phyloP scores from a whole-genome alignment of 2,329 filamentous ascomycete genomes.

The Triangularia setosa region DNA sequence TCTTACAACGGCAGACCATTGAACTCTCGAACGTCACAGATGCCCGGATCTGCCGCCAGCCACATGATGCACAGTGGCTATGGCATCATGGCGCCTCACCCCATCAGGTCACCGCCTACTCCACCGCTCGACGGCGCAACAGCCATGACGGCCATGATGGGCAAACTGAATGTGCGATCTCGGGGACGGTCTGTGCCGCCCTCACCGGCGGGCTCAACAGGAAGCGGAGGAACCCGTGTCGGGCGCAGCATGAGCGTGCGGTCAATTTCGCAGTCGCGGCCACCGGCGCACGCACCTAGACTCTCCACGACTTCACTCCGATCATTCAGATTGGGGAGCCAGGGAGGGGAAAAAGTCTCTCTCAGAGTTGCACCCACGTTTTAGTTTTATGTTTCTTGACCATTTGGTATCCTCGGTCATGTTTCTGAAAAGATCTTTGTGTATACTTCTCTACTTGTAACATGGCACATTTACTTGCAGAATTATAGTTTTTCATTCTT shows the following conservation, averaged over 20 bases:
- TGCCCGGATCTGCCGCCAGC: neutral
- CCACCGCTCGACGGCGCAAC: constrained; percentile 29
- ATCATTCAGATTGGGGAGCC: constrained; percentile 18
- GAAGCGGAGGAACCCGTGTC: neutral
- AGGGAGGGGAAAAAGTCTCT: constrained; percentile 6
- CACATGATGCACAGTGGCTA: neutral
- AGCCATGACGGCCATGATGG: constrained; percentile 33
- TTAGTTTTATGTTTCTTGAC: constrained; percentile 1
- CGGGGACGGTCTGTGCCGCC: constrained; percentile 22
- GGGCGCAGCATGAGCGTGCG: constrained; percentile 17
- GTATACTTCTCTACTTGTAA: neutral
- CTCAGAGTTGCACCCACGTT: constrained; percentile 18
- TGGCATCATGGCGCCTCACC: constrained; percentile 7
- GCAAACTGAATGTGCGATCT: constrained; percentile 33
- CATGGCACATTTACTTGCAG: neutral
- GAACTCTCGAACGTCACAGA: neutral
- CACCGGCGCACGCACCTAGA: constrained; percentile 3
- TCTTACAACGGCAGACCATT: constrained; percentile 1
- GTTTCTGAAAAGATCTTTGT: neutral
- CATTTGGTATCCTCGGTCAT: neutral
- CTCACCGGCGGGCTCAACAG: constrained; percentile 17
- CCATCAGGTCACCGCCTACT: constrained; percentile 24
- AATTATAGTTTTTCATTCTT: neutral
- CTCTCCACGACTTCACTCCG: constrained; percentile 20
- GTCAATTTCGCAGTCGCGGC: constrained; percentile 11